phyloP scores from a whole-genome alignment of 2,329 filamentous ascomycete species.

The Ophiostoma himal-ulmi region DNA sequence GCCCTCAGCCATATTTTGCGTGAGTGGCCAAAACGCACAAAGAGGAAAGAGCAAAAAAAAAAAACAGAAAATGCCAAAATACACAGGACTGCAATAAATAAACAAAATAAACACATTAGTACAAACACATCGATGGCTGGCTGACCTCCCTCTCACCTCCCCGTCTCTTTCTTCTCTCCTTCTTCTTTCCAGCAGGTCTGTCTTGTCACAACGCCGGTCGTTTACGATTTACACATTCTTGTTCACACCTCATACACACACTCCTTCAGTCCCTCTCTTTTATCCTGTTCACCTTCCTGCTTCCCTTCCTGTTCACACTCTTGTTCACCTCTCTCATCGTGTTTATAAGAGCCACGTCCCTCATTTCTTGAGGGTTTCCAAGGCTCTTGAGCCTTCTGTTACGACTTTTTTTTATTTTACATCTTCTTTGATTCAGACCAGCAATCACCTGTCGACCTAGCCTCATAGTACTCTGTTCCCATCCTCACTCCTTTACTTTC shows the following conservation, averaged over 20 bases:
- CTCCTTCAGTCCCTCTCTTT: conserved; percentile 3
- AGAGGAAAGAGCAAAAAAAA: not conserved
- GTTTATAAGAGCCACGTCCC: not conserved
- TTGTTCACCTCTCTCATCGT: not conserved
- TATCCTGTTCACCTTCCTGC: not conserved
- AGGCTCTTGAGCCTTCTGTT: conserved; percentile 5
- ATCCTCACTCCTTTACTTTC: not conserved
- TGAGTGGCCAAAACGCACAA: conserved; percentile 17
- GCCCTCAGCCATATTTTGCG: not conserved
- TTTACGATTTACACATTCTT: conserved; percentile 16
- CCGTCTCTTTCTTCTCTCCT: conserved; percentile 11
- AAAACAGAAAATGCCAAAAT: not conserved
- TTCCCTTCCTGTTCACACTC: not conserved
- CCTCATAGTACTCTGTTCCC: no score
- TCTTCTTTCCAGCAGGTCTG: conserved; percentile 21
- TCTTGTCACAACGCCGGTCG: conserved; percentile 24
- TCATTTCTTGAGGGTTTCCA: not conserved
- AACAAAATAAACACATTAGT: conserved; percentile 6
- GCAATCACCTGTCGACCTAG: not conserved
- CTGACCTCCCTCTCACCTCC: conserved; percentile 11
- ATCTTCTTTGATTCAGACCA: not conserved
- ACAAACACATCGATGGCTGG: conserved; percentile 9
- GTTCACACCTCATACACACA: conserved; percentile 11
- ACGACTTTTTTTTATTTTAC: not conserved
- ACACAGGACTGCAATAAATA: not conserved